Conservation (phyloP, 306 rosid genomes). For the Quercus variabilis region DNA sequence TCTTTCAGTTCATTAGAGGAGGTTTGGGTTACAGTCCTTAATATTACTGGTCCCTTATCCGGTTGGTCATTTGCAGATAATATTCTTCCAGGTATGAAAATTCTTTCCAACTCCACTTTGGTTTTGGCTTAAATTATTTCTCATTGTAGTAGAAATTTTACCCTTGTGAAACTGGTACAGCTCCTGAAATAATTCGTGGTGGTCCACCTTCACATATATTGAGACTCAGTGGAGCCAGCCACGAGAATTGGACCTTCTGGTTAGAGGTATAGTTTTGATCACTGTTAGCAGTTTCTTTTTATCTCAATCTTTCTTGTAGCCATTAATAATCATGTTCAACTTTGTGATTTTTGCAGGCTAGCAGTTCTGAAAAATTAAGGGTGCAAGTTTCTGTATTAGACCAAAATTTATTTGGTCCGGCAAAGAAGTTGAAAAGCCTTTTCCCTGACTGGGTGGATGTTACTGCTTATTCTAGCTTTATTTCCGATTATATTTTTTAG, state of each 20-base stretch:
- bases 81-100: constrained; percentile 63
- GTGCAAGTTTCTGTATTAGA: constrained; percentile 84
- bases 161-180: constrained; percentile 39
- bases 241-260: constrained; percentile 87
- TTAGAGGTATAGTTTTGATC: constrained; percentile 58
- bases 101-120: not conserved
- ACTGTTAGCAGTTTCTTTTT: not conserved
- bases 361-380: constrained; percentile 54
- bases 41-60: constrained; percentile 96
- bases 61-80: constrained; percentile 94
- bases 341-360: constrained; percentile 48
- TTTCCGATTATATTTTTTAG: constrained; percentile 61
- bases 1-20: constrained; percentile 74
- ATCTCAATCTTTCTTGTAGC: not conserved
- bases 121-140: constrained; percentile 2
- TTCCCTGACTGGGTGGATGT: constrained; percentile 92
- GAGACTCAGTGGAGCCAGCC: constrained; percentile 77
- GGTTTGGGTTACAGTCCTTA: constrained; percentile 89
- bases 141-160: constrained; percentile 18
- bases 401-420: constrained; percentile 58
- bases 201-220: constrained; percentile 82
- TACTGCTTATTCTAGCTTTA: constrained; percentile 62
- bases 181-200: constrained; percentile 45
- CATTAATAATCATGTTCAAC: not conserved
- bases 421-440: constrained; percentile 67